phyloP scores from a whole-genome alignment of 2,329 filamentous ascomycete species.

The Coniochaeta sp. region DNA sequence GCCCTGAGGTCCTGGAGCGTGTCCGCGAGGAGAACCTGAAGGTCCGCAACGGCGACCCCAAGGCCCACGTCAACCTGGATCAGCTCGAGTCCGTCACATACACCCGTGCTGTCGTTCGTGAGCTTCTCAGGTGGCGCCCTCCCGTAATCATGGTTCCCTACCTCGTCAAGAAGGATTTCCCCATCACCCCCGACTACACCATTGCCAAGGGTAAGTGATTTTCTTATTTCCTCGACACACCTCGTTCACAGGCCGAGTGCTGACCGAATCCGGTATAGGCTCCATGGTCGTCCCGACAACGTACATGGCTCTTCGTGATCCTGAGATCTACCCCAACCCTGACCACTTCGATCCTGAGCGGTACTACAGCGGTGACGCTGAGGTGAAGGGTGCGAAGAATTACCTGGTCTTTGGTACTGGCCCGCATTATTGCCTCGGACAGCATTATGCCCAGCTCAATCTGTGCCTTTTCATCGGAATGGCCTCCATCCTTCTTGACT shows the following conservation, averaged over 20 bases:
- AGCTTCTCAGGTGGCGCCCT: slow-evolving; percentile 87
- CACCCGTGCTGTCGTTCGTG: slow-evolving; percentile 85
- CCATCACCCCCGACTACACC: slow-evolving; percentile 81
- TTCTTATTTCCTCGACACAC: neutral
- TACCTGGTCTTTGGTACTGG: slow-evolving; percentile 94
- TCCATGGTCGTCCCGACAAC: slow-evolving; percentile 93
- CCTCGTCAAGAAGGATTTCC: slow-evolving; percentile 89
- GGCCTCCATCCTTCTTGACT: slow-evolving; percentile 79
- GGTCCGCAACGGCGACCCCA: slow-evolving; percentile 66
- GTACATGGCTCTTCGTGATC: slow-evolving; percentile 85
- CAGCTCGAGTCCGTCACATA: slow-evolving; percentile 83
- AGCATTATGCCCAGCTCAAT: slow-evolving; percentile 85
- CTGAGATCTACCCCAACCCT: slow-evolving; percentile 84
- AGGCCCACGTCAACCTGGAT: slow-evolving; percentile 69
- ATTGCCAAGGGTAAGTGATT: slow-evolving; percentile 66
- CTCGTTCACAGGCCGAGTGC: neutral
- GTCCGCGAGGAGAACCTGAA: slow-evolving; percentile 85
- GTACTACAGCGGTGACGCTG: slow-evolving; percentile 85
- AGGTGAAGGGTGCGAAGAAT: slow-evolving; percentile 83
- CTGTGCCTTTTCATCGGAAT: slow-evolving; percentile 86
- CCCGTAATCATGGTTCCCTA: slow-evolving; percentile 98
- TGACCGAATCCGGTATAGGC: slow-evolving; percentile 32
- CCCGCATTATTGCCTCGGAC: slow-evolving; percentile 92
- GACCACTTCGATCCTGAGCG: slow-evolving; percentile 86
- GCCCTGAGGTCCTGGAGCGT: slow-evolving; percentile 84